phyloP scores from a whole-genome alignment of 1,284 basidiomycete genomes.

The Omphalotus olearius region DNA sequence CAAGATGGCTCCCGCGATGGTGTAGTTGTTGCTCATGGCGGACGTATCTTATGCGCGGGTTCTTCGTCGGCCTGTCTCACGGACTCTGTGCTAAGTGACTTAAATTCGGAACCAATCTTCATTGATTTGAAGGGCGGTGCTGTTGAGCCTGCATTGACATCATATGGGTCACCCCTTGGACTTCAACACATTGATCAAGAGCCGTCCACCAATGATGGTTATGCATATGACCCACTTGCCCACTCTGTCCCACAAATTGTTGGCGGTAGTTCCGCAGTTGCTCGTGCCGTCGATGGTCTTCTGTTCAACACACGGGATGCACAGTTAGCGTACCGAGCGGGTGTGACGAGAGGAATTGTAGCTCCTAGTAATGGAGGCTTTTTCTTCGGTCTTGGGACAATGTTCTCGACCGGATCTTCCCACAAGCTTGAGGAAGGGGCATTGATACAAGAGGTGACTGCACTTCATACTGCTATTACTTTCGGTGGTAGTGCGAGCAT shows the following conservation, averaged over 20 bases:
- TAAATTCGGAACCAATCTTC: conserved; percentile 20
- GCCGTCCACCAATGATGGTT: conserved; percentile 63
- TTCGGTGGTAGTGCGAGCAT: conserved; percentile 37
- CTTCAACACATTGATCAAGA: conserved; percentile 61
- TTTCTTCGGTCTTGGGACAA: conserved; percentile 62
- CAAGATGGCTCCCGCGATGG: conserved; percentile 17
- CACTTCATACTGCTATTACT: conserved; percentile 33
- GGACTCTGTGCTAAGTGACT: conserved; percentile 11
- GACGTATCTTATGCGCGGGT: conserved; percentile 41
- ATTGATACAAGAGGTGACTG: conserved; percentile 52
- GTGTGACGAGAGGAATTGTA: conserved; percentile 59
- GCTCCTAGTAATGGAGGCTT: conserved; percentile 54
- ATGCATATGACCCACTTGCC: conserved; percentile 47
- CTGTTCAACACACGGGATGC: conserved; percentile 70
- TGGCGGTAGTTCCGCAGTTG: conserved; percentile 49
- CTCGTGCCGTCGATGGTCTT: conserved; percentile 72
- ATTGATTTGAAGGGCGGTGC: conserved; percentile 38
- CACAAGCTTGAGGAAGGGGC: conserved; percentile 67
- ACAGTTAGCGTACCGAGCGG: conserved; percentile 62
- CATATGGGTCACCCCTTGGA: conserved; percentile 56
- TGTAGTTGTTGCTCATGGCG: conserved; percentile 36
- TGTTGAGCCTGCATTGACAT: conserved; percentile 55
- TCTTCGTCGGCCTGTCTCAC: conserved; percentile 23
- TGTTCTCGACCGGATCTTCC: conserved; percentile 59
- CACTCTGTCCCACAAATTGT: conserved; percentile 41